Conservation (phyloP, 1,284 basidiomycete genomes). For the Microbotryum silenes-acaulis region DNA sequence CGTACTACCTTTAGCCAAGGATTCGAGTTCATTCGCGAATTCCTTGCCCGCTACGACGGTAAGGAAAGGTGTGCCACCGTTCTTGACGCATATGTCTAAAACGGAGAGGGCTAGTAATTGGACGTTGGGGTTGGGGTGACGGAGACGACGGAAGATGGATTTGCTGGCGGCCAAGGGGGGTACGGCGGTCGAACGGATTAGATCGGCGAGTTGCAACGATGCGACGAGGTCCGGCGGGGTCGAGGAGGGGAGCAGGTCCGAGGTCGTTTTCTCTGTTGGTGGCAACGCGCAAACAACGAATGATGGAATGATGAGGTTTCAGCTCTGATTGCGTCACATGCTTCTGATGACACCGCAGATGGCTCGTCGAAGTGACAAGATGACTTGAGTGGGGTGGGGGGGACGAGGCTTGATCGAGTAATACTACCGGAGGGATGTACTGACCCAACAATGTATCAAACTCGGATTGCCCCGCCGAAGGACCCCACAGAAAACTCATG, state of each 20-base stretch:
- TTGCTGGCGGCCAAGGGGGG: conserved; percentile 81
- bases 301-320: not conserved
- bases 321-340: too few relatives aligned
- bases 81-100: conserved; percentile 92
- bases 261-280: conserved; percentile 73
- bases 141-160: conserved; percentile 74
- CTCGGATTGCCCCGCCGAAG: conserved; percentile 9
- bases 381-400: not conserved
- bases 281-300: not conserved
- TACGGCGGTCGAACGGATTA: conserved; percentile 86
- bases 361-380: not conserved
- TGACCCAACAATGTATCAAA: conserved; percentile 23
- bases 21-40: conserved; percentile 79
- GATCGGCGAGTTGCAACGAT: conserved; percentile 92
- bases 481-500: conserved; percentile 26
- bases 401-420: too few relatives aligned
- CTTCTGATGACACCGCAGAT: too few relatives aligned
- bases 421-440: not conserved
- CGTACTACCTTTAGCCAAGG: conserved; percentile 48
- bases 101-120: conserved; percentile 41
- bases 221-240: conserved; percentile 43
- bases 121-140: conserved; percentile 85
- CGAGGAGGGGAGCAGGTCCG: conserved; percentile 66
- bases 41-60: conserved; percentile 54
- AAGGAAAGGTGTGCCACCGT: conserved; percentile 89